A percentile compares a stretch with the other conserved stretches of the same genome.
Evolutionary conservation across 2,329 filamentous ascomycete genomes (phyloP).

Genomic region (Simplicillium aogashimaense): DNA sequence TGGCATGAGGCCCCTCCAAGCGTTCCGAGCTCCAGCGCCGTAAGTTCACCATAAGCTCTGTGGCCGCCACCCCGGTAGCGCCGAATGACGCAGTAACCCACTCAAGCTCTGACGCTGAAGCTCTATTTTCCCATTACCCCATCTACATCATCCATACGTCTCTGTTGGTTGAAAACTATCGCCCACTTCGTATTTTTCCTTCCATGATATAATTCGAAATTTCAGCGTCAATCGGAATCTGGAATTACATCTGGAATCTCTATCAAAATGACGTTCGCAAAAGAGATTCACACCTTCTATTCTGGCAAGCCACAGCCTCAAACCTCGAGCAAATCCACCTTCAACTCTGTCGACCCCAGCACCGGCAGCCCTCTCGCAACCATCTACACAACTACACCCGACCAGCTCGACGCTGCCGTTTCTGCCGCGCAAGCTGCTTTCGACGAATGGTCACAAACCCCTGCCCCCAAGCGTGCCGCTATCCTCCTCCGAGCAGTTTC

Average conservation of each 20-base stretch:
- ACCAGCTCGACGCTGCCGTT: conserved; percentile 64
- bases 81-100: too few species aligned
- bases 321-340: conserved; percentile 50
- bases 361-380: conserved; percentile 59
- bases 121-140: background rate
- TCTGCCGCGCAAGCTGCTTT: conserved; percentile 64
- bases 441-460: conserved; percentile 63
- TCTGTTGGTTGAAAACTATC: background rate
- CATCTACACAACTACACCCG: conserved; percentile 58
- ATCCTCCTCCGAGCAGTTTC: conserved; percentile 69
- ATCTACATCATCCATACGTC: conserved; percentile 1
- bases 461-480: conserved; percentile 63
- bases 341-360: conserved; percentile 66
- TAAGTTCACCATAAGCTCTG: too few species aligned
- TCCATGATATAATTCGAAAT: too few species aligned
- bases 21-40: too few species aligned
- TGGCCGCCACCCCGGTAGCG: too few species aligned
- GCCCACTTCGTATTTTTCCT: background rate
- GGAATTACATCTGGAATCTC: background rate
- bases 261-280: conserved; percentile 22
- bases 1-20: too few species aligned
- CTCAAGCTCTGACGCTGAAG: too few species aligned
- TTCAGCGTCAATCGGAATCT: too few species aligned
- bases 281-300: conserved; percentile 58
- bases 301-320: conserved; percentile 54